phyloP scores from a whole-genome alignment of 306 rosid genomes.

The Crataegus laevigata region DNA sequence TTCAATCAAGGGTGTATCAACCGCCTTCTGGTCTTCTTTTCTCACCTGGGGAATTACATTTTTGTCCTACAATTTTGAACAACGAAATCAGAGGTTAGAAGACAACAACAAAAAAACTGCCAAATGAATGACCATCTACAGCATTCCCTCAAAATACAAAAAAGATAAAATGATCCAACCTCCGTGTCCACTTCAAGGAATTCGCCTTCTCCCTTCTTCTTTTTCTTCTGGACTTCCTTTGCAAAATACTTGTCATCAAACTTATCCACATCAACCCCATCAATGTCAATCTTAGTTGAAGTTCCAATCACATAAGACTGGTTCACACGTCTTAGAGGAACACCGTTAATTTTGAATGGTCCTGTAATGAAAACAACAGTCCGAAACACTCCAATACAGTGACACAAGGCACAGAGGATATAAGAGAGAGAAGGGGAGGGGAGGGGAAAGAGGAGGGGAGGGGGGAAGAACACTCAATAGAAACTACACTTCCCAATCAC shows the following conservation, averaged over 20 bases:
- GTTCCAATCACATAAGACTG: constrained; percentile 62
- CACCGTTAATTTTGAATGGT: constrained; percentile 61
- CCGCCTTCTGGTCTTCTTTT: constrained; percentile 60
- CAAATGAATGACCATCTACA: neutral
- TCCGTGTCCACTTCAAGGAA: constrained; percentile 49
- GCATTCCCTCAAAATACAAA: neutral
- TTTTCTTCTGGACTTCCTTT: constrained; percentile 47
- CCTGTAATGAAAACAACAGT: constrained; percentile 22
- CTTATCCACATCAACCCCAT: constrained; percentile 36
- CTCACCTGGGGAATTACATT: constrained; percentile 50
- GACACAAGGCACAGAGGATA: neutral
- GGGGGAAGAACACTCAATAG: no score
- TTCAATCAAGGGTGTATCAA: constrained; percentile 40
- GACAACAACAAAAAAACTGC: neutral
- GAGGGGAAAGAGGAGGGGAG: no score
- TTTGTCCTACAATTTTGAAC: constrained; percentile 38
- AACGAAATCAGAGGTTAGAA: neutral
- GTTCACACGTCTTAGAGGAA: constrained; percentile 62
- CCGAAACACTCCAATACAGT: neutral
- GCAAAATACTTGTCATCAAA: constrained; percentile 54
- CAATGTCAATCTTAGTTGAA: constrained; percentile 57
- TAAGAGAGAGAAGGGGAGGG: no score
- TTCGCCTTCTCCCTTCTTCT: constrained; percentile 46
- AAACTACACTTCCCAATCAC: no score
- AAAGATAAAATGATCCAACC: constrained; percentile 21